These are phyloP conservation scores for Asterochloris erici DNA, from an alignment of 139 green algal genomes.

Conservation along the genomic window DNA sequence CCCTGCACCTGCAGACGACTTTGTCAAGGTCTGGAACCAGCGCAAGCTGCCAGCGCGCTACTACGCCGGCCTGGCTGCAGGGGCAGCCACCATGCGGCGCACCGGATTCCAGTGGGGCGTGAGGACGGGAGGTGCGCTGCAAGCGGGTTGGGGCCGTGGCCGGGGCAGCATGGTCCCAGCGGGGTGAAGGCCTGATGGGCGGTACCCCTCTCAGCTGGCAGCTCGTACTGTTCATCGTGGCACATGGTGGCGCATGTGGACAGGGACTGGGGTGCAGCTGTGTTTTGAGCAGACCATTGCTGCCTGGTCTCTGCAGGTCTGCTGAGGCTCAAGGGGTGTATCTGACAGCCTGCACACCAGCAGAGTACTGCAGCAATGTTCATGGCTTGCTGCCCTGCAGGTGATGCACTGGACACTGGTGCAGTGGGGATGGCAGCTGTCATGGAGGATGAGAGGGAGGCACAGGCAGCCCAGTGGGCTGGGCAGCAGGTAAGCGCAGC, in stretches of 20 bases:
- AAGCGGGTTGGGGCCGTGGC: no score
- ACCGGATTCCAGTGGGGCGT: conserved; percentile 54
- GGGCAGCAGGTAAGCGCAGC: conserved; percentile 5
- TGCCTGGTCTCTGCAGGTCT: no score
- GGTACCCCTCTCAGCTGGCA: no score
- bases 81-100: conserved; percentile 24
- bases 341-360: no score
- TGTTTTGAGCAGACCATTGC: no score
- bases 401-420: background rate
- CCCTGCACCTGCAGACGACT: conserved; percentile 28
- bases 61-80: conserved; percentile 44
- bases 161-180: no score
- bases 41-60: conserved; percentile 30
- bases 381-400: background rate
- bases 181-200: no score
- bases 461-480: background rate
- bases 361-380: background rate
- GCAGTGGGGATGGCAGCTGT: conserved; percentile 41
- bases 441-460: conserved; percentile 34
- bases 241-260: no score
- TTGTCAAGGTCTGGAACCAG: conserved; percentile 54
- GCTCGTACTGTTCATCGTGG: no score
- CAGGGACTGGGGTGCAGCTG: no score
- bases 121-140: background rate
- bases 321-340: no score